These are phyloP conservation scores for Scedosporium minutisporum DNA, from an alignment of 2,329 filamentous ascomycete genomes.

Conservation along the genomic window DNA sequence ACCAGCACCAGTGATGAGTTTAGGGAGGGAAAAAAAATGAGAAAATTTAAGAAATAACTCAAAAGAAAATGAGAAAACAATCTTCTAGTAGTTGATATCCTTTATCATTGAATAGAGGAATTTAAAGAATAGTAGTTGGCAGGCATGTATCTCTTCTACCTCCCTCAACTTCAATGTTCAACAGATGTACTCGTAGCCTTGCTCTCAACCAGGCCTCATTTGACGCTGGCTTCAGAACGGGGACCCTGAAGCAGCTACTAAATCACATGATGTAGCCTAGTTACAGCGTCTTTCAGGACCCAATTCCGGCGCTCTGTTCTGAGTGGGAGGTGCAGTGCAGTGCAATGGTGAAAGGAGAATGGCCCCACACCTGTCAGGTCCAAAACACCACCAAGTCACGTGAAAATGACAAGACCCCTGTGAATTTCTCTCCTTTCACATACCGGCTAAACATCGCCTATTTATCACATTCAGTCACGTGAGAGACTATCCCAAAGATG, in stretches of 20 bases:
- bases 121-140: no score
- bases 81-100: no score
- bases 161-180: no score
- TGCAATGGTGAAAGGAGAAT: neutral
- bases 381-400: neutral
- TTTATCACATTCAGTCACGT: neutral
- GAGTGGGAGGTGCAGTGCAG: neutral
- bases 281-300: neutral
- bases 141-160: no score
- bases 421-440: neutral
- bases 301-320: neutral
- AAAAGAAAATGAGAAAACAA: no score
- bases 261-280: neutral
- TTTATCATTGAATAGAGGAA: no score
- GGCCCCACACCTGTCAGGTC: neutral
- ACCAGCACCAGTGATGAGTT: no score
- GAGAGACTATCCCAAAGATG: neutral
- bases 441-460: constrained; percentile 4
- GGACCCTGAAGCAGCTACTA: neutral
- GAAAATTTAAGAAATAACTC: no score
- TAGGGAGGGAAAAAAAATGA: no score
- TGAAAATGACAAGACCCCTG: neutral
- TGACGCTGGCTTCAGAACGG: neutral
- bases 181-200: no score
- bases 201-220: no score